Evolutionary conservation across 2,329 filamentous ascomycete genomes (phyloP), one percentile per base, ranked within the genome.

Genomic region (Colletotrichum caudatum): DNA sequence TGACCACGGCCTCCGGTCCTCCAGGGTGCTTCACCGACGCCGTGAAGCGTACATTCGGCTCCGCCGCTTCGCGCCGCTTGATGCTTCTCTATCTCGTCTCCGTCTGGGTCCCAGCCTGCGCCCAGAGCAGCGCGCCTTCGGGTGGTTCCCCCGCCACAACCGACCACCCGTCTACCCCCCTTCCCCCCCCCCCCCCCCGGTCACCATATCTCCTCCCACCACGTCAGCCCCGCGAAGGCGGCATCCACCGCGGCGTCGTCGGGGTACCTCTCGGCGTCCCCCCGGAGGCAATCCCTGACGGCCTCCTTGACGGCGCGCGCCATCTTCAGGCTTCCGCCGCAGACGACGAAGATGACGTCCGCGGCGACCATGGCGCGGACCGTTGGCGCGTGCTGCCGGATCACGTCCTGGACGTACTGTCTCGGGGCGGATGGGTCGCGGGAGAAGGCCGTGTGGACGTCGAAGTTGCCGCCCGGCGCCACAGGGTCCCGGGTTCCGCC

Each of bases 121-220:
- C 33, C 33, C 53, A 18, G 9, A 56, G 33, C 53, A 37, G 53
- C 33, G 33, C 12, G 18, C 20, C 5, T 56, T 14, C 11, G 18
- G 44, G 44, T 5, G 3, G 51, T 23, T 12, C 12, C 18, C n/a
- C 12, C 56, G 7, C 2, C 37, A 18, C 29, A 20, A 5, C 14
- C 14, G 0, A 29, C 3, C 29, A 29, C 29, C 29, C 29, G 2
- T 29, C 3, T 3, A 2, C 26, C 26, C 29, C 29, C 29, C n/a
- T 3, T 1, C 8, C 11, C 29, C n/a, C 5, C 1, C 8, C 11
- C 1, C 1, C 4, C 6, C 5, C 33, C 12, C 16, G 7, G 6
- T 76, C 56, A 90, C 88, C 88, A 90, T 35, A 88, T 89, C 78
- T 90, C 88, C 78, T 90, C 87, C 86, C 88, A 89, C 78, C 85